phyloP scores from a whole-genome alignment of 2,329 filamentous ascomycete genomes.

The Exophiala calicioides region DNA sequence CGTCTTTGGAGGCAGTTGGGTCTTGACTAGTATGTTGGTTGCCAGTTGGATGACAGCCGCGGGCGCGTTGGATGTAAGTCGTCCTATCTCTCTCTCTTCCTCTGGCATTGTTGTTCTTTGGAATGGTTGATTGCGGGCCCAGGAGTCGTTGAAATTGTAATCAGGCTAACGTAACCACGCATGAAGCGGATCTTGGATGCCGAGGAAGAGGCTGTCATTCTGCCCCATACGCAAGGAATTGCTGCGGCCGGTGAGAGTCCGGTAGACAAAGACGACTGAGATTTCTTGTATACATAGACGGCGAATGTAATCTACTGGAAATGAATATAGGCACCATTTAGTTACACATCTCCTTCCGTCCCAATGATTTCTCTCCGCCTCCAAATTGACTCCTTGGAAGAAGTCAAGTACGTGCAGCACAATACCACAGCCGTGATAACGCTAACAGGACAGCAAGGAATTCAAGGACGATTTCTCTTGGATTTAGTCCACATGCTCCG shows the following conservation, averaged over 20 bases:
- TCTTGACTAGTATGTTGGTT: conserved; percentile 27
- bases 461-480: conserved; percentile 59
- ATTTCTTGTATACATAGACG: no score
- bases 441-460: conserved; percentile 61
- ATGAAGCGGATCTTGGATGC: conserved; percentile 20
- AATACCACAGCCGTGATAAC: conserved; percentile 53
- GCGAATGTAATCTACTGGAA: no score
- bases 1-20: conserved; percentile 22
- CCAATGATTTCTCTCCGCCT: no score
- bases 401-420: conserved; percentile 42
- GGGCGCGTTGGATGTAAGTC: conserved; percentile 24
- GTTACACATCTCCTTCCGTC: no score
- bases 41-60: conserved; percentile 30
- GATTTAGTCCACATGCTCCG: conserved; percentile 58
- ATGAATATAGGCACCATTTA: no score
- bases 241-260: no score
- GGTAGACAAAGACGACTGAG: no score
- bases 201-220: conserved; percentile 23
- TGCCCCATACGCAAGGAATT: conserved; percentile 14
- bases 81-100: not conserved
- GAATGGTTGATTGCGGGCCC: not conserved
- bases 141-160: not conserved
- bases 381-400: no score
- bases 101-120: not conserved
- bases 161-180: not conserved